These are phyloP conservation scores for Irpex sp. DNA, from an alignment of 1,284 basidiomycete genomes.

Conservation along the genomic window DNA sequence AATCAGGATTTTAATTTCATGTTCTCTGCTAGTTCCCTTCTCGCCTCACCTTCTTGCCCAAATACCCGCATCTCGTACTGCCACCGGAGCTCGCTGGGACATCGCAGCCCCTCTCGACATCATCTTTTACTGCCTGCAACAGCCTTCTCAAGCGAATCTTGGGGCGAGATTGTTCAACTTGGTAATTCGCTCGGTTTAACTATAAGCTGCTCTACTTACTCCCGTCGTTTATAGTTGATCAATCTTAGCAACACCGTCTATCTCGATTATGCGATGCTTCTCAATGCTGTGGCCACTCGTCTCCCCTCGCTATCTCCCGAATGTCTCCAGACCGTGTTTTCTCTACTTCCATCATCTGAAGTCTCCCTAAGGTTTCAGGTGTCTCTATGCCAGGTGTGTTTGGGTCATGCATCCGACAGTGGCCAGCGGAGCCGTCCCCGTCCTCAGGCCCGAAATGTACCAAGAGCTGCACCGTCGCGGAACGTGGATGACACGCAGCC, in stretches of 20 bases:
- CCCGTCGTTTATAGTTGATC: constrained; percentile 40
- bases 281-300: constrained; percentile 43
- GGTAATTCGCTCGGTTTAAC: constrained; percentile 29
- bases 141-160: constrained; percentile 37
- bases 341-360: constrained; percentile 36
- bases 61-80: constrained; percentile 55
- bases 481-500: background rate
- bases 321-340: constrained; percentile 36
- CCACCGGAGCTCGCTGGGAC: constrained; percentile 51
- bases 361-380: constrained; percentile 45
- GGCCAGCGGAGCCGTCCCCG: constrained; percentile 19
- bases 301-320: constrained; percentile 36
- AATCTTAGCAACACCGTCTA: constrained; percentile 46
- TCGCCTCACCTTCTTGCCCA: constrained; percentile 62
- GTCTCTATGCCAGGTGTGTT: constrained; percentile 40
- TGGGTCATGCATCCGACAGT: constrained; percentile 16
- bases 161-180: constrained; percentile 50
- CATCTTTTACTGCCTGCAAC: constrained; percentile 46
- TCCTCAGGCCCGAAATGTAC: constrained; percentile 29
- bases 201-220: constrained; percentile 5
- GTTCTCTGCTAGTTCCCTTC: constrained; percentile 39
- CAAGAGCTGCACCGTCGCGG: constrained; percentile 5
- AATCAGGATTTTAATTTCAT: constrained; percentile 7
- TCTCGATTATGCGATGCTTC: constrained; percentile 48
- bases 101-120: constrained; percentile 54